A percentile compares a stretch with the other conserved stretches of the same genome.
phyloP scores from a whole-genome alignment of 2,329 filamentous ascomycete species.

The Amesomyces nigricolor region DNA sequence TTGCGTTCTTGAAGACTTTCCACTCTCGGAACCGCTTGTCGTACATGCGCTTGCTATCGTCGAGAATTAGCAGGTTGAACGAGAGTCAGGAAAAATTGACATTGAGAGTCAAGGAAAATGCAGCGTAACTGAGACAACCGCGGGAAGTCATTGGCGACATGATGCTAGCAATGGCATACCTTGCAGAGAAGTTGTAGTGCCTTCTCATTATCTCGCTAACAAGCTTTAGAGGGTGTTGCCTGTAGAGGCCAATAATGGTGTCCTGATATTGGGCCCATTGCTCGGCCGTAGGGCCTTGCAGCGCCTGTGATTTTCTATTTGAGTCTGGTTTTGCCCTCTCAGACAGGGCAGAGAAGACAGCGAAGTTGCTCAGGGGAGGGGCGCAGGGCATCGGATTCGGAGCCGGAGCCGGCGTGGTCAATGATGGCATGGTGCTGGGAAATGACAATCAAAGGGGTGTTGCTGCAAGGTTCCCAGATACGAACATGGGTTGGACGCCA shows the following conservation, averaged over 20 bases:
- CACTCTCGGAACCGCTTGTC: conserved; percentile 28
- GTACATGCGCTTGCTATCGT: conserved; percentile 28
- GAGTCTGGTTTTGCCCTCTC: conserved; percentile 7
- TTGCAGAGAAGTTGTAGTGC: conserved; percentile 25
- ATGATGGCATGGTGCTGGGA: neutral
- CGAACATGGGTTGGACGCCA: conserved; percentile 14
- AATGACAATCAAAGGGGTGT: conserved; percentile 17
- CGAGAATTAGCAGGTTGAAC: conserved; percentile 22
- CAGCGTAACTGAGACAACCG: too few relatives aligned
- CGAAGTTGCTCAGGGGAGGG: too few relatives aligned
- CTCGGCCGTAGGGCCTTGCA: conserved; percentile 26
- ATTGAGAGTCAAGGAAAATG: neutral
- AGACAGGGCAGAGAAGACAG: neutral
- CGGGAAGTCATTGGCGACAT: neutral
- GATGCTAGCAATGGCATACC: conserved; percentile 15
- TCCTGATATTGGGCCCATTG: conserved; percentile 26
- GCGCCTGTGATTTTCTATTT: conserved; percentile 24
- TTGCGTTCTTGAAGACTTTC: conserved; percentile 27
- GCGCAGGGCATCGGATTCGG: neutral
- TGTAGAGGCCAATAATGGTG: conserved; percentile 26
- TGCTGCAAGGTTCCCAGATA: conserved; percentile 27
- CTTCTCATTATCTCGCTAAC: conserved; percentile 27
- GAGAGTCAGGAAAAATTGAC: conserved; percentile 19
- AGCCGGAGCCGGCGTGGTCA: neutral
- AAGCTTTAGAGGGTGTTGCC: conserved; percentile 24